Conservation (phyloP, 345 rosid genomes). For the Chamaenerion angustifolium region DNA sequence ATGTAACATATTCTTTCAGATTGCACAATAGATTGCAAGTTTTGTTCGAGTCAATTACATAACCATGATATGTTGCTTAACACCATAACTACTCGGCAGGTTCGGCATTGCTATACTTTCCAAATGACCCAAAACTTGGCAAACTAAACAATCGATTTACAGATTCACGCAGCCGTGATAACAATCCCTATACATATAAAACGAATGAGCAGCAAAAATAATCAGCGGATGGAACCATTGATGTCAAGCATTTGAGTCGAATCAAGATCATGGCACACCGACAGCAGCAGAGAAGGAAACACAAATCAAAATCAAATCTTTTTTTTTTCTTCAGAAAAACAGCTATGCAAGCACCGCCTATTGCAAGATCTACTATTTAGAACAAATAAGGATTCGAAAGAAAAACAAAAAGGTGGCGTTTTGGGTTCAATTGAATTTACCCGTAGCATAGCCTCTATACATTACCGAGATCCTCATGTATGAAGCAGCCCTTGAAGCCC, state of each 20-base stretch:
- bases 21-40: too few relatives aligned
- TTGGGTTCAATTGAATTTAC: conserved; percentile 15
- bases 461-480: conserved; percentile 66
- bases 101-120: too few relatives aligned
- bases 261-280: background rate
- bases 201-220: background rate
- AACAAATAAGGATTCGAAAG: background rate
- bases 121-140: too few relatives aligned
- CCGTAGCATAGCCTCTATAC: conserved; percentile 56
- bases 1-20: too few relatives aligned
- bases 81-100: too few relatives aligned
- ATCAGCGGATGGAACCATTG: background rate
- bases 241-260: background rate
- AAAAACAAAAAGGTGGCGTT: background rate
- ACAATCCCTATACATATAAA: too few relatives aligned
- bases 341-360: background rate
- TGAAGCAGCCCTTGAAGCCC: conserved; percentile 86
- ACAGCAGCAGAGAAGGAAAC: conserved; percentile 7
- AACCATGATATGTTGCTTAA: too few relatives aligned
- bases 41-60: too few relatives aligned
- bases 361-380: conserved; percentile 3
- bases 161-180: too few relatives aligned
- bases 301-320: conserved; percentile 15
- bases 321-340: background rate
- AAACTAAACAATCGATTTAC: too few relatives aligned